Evolutionary conservation across 1,284 basidiomycete genomes (phyloP), one percentile per base, ranked within the genome.

Genomic region (Gymnopus androsaceus): DNA sequence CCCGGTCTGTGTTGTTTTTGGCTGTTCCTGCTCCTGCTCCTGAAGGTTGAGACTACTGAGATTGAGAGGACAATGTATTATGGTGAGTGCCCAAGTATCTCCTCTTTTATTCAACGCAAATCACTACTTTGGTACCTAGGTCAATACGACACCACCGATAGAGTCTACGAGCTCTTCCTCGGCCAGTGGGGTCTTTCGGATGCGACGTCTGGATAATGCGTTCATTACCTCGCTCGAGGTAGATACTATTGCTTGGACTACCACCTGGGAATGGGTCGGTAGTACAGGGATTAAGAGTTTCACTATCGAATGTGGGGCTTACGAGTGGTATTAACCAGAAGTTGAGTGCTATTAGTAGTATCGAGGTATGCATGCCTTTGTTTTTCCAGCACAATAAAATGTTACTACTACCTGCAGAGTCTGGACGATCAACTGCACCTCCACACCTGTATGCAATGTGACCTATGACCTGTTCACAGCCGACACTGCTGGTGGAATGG

Each of bases 401-500:
- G n/a, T n/a, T n/a, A n/a, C n/a, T n/a, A n/a, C n/a, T n/a, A 62
- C 75, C 14, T 65, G 58, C 0, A 81, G 78, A 79, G 11, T 64
- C 3, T 82, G 81, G 80, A 67, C 66, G 30, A 74, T 76, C 56
- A 59, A 54, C 27, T 59, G 61, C 11, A 63, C 63, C 2, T 70
- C 66, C 11, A 59, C 57, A 0, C 62, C 75, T 56, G 77, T 83
- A 40, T 78, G 80, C 0, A 75, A 87, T 58, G 75, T 85, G 46
- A 81, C 84, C 9, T 88, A 77, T 59, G 85, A 88, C 60, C 61
- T 87, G 1, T 88, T 87, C 72, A 87, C 85, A 0, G 77, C 84
- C 1, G 68, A 67, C 56, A 72, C 73, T 1, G 44, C 81, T 31
- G 77, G 77, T 2, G 84, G 84, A n/a, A 69, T 73, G 17, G 75